Base-by-base conservation (phyloP, 176 grass and related monocot species). In the Raddia distichophylla region DNA sequence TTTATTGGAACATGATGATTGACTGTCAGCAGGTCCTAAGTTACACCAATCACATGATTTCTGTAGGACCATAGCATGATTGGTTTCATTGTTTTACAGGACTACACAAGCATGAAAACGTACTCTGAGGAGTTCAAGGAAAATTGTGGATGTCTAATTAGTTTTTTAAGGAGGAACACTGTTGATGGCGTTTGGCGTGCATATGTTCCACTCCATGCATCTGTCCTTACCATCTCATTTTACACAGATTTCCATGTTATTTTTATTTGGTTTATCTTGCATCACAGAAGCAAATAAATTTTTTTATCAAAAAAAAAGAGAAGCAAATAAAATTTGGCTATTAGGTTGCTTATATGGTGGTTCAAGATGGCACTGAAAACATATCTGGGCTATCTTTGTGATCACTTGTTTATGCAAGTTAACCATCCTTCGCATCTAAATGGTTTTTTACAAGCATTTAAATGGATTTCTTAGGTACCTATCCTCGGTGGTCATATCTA, bases 401-500 rank as follows among this genome's bases (percentile, higher is more conserved):
- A 75, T 56, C 66, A 9, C 51, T 54, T 70, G 53, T 37, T 81
- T 64, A 50, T 22, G 10, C 20, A 61, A 77, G 15, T 7, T 69
- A 67, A 87, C 34, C 6, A 74, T 78, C 12, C 59, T n/a, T 72
- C 67, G 13, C 17, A 48, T 73, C 10, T 83, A 6, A 61, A 59
- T 60, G 58, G 0, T 61, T 42, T 40, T 82, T 40, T 43, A 61
- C 12, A 32, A 59, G 9, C 20, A 60, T 62, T 17, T 78, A 8
- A 60, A 52, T 60, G 66, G 0, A 61, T 32, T 73, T 80, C 45
- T 6, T 47, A 97, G 94, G 87, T 97, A 70, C 82, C 91, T 40
- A 82, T 97, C 78, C 85, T 82, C 59, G 83, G 74, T 15, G 87
- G 89, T 11, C 91, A 94, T 86, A 76, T 97, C 9, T 97, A 87